Evolutionary conservation across 208 protist genomes (phyloP), one percentile per base, ranked within the genome.

Genomic region (Wallacemonas collosoma): DNA sequence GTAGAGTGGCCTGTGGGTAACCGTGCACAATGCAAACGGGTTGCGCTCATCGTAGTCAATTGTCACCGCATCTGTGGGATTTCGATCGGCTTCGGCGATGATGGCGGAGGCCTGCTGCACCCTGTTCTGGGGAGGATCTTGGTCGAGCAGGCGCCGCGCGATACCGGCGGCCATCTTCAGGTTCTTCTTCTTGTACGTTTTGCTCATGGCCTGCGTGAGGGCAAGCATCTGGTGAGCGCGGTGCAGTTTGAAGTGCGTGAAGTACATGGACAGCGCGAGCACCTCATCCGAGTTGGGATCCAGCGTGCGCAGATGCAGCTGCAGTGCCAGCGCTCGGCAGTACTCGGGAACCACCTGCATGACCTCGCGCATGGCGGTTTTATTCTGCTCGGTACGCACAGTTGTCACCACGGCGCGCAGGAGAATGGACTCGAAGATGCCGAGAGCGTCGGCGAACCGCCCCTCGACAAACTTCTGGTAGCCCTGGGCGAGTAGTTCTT

Each of bases 31-130:
- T 7, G 88, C 83, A 77, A 99, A 99, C 15, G 98, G 98, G 80
- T 99, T 99, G 68, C 93, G 90, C 70, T 98, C 94, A 75, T 99
- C 95, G 74, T 99, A 99, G 50, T 99, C 82, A 50, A 99, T 39
- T 15, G 71, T 5, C 17, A 89, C 41, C n/a, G 83, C 79, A 77
- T 98, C 85, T 3, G 66, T 89, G 26, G 86, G 81, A 55, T 91
- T 95, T 43, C 85, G 89, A 56, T 99, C 94, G 45, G 87, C 88
- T 57, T 94, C 85, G 43, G 88, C 74, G 15, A 98, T 81, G 56
- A 99, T 97, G 48, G 97, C 97, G 43, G 81, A 62, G 8, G 97
- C 90, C 76, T 98, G 85, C 45, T 86, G 80, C n/a, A 83, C 88
- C 40, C 97, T 83, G 53, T 95, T 89, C 57, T 88, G 69, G 48